Evolutionary conservation across 108 stramenopile species (phyloP).

Genomic region (Parietichytrium sp.): DNA sequence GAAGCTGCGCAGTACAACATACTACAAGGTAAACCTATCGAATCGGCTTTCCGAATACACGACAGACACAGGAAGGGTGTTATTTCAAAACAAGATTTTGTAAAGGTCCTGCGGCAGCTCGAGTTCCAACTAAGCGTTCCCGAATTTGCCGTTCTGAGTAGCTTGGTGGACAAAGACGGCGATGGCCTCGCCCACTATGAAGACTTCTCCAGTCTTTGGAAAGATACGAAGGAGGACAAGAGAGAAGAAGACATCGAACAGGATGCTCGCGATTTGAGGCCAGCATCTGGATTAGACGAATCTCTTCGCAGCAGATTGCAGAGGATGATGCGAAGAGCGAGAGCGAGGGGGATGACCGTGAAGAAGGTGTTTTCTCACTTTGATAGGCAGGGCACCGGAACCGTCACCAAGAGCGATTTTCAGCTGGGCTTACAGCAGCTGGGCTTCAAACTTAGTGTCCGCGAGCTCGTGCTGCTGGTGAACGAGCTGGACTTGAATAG

Average conservation of each 20-base stretch:
- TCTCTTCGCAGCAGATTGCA: neutral
- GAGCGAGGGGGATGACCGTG: neutral
- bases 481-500: neutral
- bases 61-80: neutral
- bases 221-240: too few species aligned
- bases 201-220: too few species aligned
- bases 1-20: neutral
- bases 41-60: neutral
- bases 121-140: neutral
- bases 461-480: slow-evolving; percentile 23
- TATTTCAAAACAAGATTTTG: slow-evolving; percentile 13
- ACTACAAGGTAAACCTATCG: neutral
- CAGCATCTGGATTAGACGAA: neutral
- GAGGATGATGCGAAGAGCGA: neutral
- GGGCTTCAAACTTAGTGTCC: neutral
- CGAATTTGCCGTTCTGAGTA: neutral
- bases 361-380: slow-evolving; percentile 13
- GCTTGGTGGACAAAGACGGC: neutral
- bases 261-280: too few species aligned
- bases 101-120: neutral
- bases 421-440: slow-evolving; percentile 15
- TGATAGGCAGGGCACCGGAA: neutral
- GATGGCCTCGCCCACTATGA: neutral
- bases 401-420: neutral
- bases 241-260: too few species aligned